Base-by-base conservation (phyloP, 176 grass and related monocot genomes). In the Eremochloa ophiuroides region DNA sequence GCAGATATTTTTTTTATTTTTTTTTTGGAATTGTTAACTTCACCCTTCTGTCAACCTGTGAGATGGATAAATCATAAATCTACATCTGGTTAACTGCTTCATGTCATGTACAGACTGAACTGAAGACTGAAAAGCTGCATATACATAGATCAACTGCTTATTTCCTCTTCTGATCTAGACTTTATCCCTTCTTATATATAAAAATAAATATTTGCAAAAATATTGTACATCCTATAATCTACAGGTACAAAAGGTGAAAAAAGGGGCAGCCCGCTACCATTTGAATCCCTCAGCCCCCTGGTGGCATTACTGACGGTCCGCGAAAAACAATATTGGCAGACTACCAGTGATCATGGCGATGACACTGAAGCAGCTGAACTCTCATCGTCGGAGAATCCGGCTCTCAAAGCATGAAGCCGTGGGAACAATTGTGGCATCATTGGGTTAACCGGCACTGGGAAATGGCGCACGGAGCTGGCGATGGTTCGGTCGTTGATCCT, bases 391-490 rank as follows among this genome's bases (percentile, higher is more conserved):
- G 94, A 97, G 82, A 91, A 81, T 34, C 85, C 83, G 79, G 94
- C 82, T 83, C 94, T 92, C 74, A 87, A 75, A 10, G 85, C 83
- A 25, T 94, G 80, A 46, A 94, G 86, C 77, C 87, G 85, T 2
- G 92, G 94, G 63, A 94, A 97, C 66, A 91, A n/a, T n/a, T 84
- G 90, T 15, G 88, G 90, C 71, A 94, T 75, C 67, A 85, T 97
- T 3, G 94, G 94, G 47, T 97, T 97, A 20, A 97, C 90, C 0
- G 94, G 94, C 55, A 97, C 83, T 0, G 94, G 94, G 84, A 97
- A 97, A 76, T 97, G 88, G 69, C 85, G 92, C 71, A 85, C 86
- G 0, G 90, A 90, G 76, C 89, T 93, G 64, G 88, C 85, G 4
- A 88, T 88, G 3, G 91, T 91, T 44, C 89, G 87, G 33, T 99